phyloP scores from a whole-genome alignment of 768 basidiomycete genomes.

The Termitomyces sp. region DNA sequence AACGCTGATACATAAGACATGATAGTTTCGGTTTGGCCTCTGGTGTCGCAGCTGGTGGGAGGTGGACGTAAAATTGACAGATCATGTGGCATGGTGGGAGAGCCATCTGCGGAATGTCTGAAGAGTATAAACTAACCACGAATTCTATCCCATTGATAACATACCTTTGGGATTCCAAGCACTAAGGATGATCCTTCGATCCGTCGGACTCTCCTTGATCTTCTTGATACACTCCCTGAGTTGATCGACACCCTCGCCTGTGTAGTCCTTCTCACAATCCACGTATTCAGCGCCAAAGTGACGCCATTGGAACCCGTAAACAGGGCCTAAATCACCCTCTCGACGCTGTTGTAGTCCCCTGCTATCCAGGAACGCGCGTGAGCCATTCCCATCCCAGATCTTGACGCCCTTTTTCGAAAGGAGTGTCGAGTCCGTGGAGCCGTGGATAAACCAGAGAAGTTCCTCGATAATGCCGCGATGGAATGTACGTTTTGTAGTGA shows the following conservation, averaged over 20 bases:
- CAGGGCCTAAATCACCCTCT: conserved; percentile 93
- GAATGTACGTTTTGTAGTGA: conserved; percentile 96
- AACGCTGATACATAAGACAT: conserved; percentile 97
- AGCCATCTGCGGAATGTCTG: conserved; percentile 94
- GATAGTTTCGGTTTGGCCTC: conserved; percentile 70
- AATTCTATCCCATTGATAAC: conserved; percentile 22
- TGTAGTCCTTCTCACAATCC: conserved; percentile 74
- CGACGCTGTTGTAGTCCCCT: conserved; percentile 81
- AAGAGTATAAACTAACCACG: background rate
- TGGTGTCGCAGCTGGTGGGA: conserved; percentile 56
- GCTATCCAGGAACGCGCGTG: conserved; percentile 79
- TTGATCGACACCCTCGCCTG: conserved; percentile 90
- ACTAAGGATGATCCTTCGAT: conserved; percentile 89
- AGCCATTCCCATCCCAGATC: conserved; percentile 98
- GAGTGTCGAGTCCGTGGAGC: conserved; percentile 76
- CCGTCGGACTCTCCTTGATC: conserved; percentile 91
- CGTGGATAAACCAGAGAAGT: conserved; percentile 90
- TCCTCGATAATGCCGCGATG: conserved; percentile 90
- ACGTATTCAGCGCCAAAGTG: conserved; percentile 88
- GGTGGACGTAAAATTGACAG: conserved; percentile 97
- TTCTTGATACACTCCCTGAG: conserved; percentile 84
- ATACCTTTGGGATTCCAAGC: conserved; percentile 98
- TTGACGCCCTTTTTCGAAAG: conserved; percentile 83
- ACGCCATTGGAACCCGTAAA: conserved; percentile 97
- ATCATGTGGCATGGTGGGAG: conserved; percentile 98